phyloP scores from a whole-genome alignment of 805 yeast species.

The Clavispora fructus region DNA sequence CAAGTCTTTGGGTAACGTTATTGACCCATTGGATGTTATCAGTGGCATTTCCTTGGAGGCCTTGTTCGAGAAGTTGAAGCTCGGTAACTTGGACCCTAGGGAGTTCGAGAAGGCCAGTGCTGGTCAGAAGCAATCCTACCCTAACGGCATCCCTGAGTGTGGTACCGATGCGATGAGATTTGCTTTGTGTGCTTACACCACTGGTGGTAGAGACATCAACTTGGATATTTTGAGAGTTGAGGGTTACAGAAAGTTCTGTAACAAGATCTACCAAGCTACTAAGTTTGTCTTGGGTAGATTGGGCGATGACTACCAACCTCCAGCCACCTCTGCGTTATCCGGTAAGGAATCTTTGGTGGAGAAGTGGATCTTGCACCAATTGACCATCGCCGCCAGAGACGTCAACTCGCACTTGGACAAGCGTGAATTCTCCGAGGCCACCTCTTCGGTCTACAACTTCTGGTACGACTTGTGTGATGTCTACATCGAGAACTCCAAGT shows the following conservation, averaged over 20 bases:
- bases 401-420: conserved; percentile 66
- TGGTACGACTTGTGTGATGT: conserved; percentile 98
- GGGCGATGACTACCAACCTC: conserved; percentile 84
- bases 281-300: conserved; percentile 91
- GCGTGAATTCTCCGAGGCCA: conserved; percentile 86
- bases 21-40: conserved; percentile 94
- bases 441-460: conserved; percentile 83
- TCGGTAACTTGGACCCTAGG: conserved; percentile 84
- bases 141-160: conserved; percentile 97
- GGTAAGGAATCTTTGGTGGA: conserved; percentile 90
- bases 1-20: conserved; percentile 92
- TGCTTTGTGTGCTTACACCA: conserved; percentile 95
- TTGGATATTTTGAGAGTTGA: conserved; percentile 94
- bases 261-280: conserved; percentile 98
- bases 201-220: conserved; percentile 98
- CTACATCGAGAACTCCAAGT: conserved; percentile 95
- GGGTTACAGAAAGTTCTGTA: conserved; percentile 98
- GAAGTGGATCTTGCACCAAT: conserved; percentile 91
- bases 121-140: conserved; percentile 88
- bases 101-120: conserved; percentile 82
- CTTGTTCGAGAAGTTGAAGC: conserved; percentile 68
- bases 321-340: conserved; percentile 54
- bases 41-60: conserved; percentile 76
- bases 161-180: conserved; percentile 98
- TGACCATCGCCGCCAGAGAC: conserved; percentile 61